Evolutionary conservation across 202 grass and related monocot species (phyloP).

Genomic region (Eragrostis tef): DNA sequence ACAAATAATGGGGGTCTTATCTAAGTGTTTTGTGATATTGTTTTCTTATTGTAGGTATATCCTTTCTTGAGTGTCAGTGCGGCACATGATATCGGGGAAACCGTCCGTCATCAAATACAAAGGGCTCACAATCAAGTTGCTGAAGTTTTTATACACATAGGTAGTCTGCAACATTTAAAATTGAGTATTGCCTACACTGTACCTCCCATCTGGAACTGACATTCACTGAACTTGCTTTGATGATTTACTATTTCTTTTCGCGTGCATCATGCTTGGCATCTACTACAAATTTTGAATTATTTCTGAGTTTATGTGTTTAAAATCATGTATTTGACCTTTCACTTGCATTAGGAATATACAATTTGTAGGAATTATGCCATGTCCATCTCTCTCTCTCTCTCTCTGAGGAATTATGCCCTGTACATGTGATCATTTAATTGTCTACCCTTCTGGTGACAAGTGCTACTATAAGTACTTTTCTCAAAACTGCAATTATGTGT

Average conservation of each 20-base stretch:
- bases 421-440: background rate
- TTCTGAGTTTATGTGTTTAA: conserved; percentile 1
- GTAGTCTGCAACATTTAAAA: conserved; percentile 40
- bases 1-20: background rate
- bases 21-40: conserved; percentile 26
- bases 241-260: background rate
- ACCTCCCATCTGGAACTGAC: conserved; percentile 20
- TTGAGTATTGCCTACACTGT: conserved; percentile 21
- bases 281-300: background rate
- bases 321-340: background rate
- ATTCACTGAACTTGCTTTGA: background rate
- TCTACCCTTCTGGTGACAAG: background rate
- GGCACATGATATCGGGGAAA: conserved; percentile 95
- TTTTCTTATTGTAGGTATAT: conserved; percentile 65
- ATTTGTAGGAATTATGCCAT: background rate
- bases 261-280: conserved; percentile 17
- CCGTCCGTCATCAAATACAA: conserved; percentile 85
- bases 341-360: background rate
- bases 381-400: background rate
- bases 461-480: background rate
- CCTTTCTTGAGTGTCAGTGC: conserved; percentile 90
- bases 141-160: conserved; percentile 98
- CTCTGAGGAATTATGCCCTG: background rate
- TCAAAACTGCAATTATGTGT: conserved; percentile 6
- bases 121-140: conserved; percentile 79